Base-by-base conservation (phyloP, 1,284 basidiomycete species). In the Leccinum colubrinum region DNA sequence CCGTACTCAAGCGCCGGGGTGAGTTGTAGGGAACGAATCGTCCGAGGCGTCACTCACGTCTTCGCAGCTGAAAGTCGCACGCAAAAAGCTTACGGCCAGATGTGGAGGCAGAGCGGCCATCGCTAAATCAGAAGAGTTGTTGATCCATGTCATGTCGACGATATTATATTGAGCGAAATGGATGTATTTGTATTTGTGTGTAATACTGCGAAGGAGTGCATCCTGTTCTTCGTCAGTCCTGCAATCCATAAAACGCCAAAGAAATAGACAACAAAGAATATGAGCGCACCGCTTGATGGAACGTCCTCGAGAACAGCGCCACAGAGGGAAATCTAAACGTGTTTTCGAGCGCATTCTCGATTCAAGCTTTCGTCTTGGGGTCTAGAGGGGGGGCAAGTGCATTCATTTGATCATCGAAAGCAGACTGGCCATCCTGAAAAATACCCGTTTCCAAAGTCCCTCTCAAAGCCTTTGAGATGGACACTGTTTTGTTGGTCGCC, bases 301-400 rank as follows among this genome's bases (percentile, higher is more conserved):
- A 70, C 93, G 86, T 89, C 97, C 97, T 98, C 6, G 93, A 96
- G 78, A 99, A 98, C 12, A 97, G 86, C 4, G 90, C 95, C 53
- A 98, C 79, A 9, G 87, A 91, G 0, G 96, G 95, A 73, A 89
- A 98, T 3, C 97, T 97, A 73, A 99, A 99, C 1, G 95, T 90
- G 1, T 90, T 90, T 62, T 98, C 91, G n/a, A 98, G 72, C 2
- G 90, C 83, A 3, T 81, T 76, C 66, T 86, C 86, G 20, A 99
- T 80, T 88, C 92, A 99, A 0, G 86, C 86, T 69, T 96, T 87
- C 0, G 97, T 99, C 69, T 91, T 94, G 0, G 97, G 97, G 75
- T 99, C 97, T 89, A 73, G 27, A 57, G 62, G 50, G 12, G 35
- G 35, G 66, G 17, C 54, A 14, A 58, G 27, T 59, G 65, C 15